Conservation (phyloP, 108 stramenopile genomes). For the Parietichytrium sp. region DNA sequence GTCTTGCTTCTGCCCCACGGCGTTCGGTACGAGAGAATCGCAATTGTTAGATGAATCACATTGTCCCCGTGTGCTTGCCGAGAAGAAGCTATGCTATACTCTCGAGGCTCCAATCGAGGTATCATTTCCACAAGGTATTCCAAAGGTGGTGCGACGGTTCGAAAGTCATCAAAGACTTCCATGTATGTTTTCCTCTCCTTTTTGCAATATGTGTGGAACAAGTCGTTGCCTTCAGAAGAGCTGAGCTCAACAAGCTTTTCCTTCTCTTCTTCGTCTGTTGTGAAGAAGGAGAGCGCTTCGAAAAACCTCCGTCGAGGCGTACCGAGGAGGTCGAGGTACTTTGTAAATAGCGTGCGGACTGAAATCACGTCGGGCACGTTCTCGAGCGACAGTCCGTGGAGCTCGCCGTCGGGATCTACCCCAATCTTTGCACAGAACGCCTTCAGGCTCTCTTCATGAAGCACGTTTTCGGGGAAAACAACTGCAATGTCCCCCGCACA, state of each 20-base stretch:
- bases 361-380: neutral
- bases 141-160: neutral
- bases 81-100: constrained; percentile 39
- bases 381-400: neutral
- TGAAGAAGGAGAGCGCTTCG: constrained; percentile 43
- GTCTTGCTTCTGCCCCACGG: neutral
- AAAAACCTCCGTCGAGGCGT: constrained; percentile 32
- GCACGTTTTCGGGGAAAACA: constrained; percentile 5
- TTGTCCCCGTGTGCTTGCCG: neutral
- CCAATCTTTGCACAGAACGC: no score
- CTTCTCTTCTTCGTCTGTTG: constrained; percentile 44
- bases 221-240: constrained; percentile 11
- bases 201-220: constrained; percentile 35
- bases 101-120: constrained; percentile 38
- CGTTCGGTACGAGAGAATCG: constrained; percentile 13
- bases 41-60: constrained; percentile 18
- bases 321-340: constrained; percentile 40
- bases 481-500: constrained; percentile 13
- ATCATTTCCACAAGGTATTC: constrained; percentile 38
- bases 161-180: constrained; percentile 41
- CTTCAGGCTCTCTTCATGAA: neutral
- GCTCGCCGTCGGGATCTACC: no score
- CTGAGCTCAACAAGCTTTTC: constrained; percentile 43
- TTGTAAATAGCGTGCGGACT: constrained; percentile 22
- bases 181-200: constrained; percentile 12